A percentile compares a stretch with the other conserved stretches of the same genome.
Conservation (phyloP, 2,329 filamentous ascomycete genomes). For the Alternaria longipes region DNA sequence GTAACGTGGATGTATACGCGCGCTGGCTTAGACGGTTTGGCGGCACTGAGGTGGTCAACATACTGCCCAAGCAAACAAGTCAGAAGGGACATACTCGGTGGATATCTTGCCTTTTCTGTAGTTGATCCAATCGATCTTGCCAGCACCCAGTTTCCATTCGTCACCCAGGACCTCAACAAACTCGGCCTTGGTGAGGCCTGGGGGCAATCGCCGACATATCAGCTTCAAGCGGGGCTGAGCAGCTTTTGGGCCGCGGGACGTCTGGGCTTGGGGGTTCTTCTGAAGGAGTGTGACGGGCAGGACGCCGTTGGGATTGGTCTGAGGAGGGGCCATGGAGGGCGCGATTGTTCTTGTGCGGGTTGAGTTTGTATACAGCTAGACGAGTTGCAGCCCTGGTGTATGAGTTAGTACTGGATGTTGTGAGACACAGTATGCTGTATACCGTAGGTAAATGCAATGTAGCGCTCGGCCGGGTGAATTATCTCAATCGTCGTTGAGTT, state of each 20-base stretch:
- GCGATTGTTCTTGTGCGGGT: neutral
- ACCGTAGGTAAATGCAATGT: neutral
- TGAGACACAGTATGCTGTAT: neutral
- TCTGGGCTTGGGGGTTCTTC: constrained; percentile 43
- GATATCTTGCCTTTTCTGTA: constrained; percentile 81
- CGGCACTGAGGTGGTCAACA: constrained; percentile 46
- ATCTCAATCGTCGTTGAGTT: constrained; percentile 11
- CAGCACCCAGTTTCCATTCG: constrained; percentile 82
- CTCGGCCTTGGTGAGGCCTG: constrained; percentile 82
- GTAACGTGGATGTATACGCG: constrained; percentile 84
- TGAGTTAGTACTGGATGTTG: neutral
- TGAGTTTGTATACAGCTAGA: neutral
- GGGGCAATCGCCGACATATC: constrained; percentile 83
- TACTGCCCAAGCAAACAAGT: neutral
- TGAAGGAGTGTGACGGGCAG: constrained; percentile 50
- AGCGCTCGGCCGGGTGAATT: neutral
- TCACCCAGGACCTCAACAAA: constrained; percentile 76
- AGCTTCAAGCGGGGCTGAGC: constrained; percentile 79
- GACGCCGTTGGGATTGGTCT: constrained; percentile 49
- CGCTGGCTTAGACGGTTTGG: constrained; percentile 83
- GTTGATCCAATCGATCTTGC: constrained; percentile 84
- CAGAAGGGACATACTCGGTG: constrained; percentile 70
- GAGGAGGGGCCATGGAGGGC: constrained; percentile 43
- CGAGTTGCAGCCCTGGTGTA: neutral
- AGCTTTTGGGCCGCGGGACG: constrained; percentile 47